phyloP scores from a whole-genome alignment of 2,329 filamentous ascomycete genomes.

The Chrysoporthe cubensis region DNA sequence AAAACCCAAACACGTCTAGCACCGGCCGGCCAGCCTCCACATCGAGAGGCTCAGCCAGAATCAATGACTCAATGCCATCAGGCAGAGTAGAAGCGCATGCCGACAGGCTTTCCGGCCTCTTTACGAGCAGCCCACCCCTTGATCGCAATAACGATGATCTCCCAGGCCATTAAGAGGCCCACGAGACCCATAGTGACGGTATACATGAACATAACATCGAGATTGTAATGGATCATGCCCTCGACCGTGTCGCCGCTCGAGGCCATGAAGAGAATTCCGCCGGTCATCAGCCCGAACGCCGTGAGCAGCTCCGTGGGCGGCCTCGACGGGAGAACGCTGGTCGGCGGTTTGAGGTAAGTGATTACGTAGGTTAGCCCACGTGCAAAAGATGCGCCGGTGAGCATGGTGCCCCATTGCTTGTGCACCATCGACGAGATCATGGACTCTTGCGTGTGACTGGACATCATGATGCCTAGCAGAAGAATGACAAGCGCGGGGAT shows the following conservation, averaged over 20 bases:
- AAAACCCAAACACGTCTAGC: background rate
- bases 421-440: slow-evolving; percentile 92
- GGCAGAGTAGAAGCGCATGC: slow-evolving; percentile 18
- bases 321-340: slow-evolving; percentile 77
- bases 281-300: slow-evolving; percentile 83
- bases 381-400: slow-evolving; percentile 79
- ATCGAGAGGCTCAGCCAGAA: background rate
- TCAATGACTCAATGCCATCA: background rate
- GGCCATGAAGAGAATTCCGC: slow-evolving; percentile 90
- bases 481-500: slow-evolving; percentile 86
- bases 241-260: slow-evolving; percentile 75
- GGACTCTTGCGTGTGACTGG: slow-evolving; percentile 81
- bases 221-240: slow-evolving; percentile 74
- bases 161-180: slow-evolving; percentile 83
- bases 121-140: slow-evolving; percentile 80
- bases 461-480: slow-evolving; percentile 92
- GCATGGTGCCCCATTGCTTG: slow-evolving; percentile 87
- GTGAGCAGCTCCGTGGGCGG: slow-evolving; percentile 90
- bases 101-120: slow-evolving; percentile 40
- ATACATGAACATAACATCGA: slow-evolving; percentile 94
- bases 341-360: slow-evolving; percentile 79
- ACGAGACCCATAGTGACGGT: slow-evolving; percentile 85
- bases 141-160: slow-evolving; percentile 75
- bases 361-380: slow-evolving; percentile 80
- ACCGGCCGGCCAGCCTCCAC: background rate